Conservation (phyloP, 441 rosid species). For the Pelargonium fulgidum region DNA sequence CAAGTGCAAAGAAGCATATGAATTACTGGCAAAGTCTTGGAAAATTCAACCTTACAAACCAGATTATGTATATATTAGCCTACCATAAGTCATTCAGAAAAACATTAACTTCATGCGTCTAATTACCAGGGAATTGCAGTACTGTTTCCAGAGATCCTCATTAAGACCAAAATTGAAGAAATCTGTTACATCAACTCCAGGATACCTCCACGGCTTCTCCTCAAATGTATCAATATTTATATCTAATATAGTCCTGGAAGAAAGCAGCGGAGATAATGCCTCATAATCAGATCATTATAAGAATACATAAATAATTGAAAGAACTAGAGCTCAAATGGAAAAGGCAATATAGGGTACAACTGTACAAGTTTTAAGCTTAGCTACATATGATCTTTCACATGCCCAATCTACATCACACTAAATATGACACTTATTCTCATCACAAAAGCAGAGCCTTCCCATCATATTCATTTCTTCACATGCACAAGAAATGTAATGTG, state of each 20-base stretch:
- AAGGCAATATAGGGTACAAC: neutral
- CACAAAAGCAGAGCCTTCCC: neutral
- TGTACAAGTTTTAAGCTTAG: neutral
- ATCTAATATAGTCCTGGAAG: conserved; percentile 43
- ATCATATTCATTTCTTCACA: conserved; percentile 2
- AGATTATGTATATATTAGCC: neutral
- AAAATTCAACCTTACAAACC: conserved; percentile 6
- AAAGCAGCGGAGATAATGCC: conserved; percentile 8
- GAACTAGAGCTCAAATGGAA: neutral
- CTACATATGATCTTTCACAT: neutral
- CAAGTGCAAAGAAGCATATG: neutral
- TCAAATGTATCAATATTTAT: conserved; percentile 39
- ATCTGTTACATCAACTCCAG: conserved; percentile 39
- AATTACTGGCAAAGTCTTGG: neutral
- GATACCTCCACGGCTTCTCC: conserved; percentile 48
- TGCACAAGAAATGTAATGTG: conserved; percentile 1
- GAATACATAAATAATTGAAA: neutral
- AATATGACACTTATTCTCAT: neutral
- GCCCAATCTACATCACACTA: neutral
- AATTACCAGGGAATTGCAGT: conserved; percentile 43
- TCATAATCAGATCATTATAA: conserved; percentile 3
- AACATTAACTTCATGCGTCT: neutral
- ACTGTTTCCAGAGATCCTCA: conserved; percentile 49
- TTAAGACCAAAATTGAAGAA: conserved; percentile 52
- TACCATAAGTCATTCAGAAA: neutral